Base-by-base conservation (phyloP, 2,329 filamentous ascomycete genomes). In the Diplodia sapinea region DNA sequence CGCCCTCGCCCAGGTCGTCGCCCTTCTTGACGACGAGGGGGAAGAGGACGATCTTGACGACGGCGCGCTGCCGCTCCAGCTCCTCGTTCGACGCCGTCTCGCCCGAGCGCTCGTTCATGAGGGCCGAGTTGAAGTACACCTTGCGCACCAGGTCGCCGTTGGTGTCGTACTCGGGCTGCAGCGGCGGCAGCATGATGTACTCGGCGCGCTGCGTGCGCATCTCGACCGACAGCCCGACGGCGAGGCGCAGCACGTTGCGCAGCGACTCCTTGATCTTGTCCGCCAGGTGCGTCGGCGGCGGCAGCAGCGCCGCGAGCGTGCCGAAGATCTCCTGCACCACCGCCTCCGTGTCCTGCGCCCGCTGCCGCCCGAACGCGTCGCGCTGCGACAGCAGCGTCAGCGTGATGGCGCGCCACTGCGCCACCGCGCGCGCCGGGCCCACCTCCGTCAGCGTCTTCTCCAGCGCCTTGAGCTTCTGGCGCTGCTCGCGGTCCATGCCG, bases 161-260 rank as follows among this genome's bases (percentile, higher is more conserved):
- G 73, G 89, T 90, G 79, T 98, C 94, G 79, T 97, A 98, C 79
- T 97, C 93, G 26, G 95, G 95, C 79, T 95, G 92, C 67, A 97
- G 84, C 4, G 95, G 95, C 33, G 95, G 94, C 20, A 98, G 88
- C 94, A 99, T 99, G 83, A 97, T 95, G 82, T 97, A 99, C 82
- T 98, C 95, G 47, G 95, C 93, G 69, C 93, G 89, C 79, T 99
- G 95, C 17, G 91, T 96, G 77, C 95, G 93, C 95, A 99, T 99
- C 82, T 97, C 94, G 71, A 99, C 89, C 1, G 93, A 93, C 12
- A 99, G 87, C 68, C 92, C 91, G 61, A 97, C 95, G 0, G 96
- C 95, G 70, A 94, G 88, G 71, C 88, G 88, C 80, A 99, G 89
- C 63, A 99, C 93, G 73, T 92, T 93, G 74, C 91, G 90, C 65